Base-by-base conservation (phyloP, 441 rosid genomes). In the Macaranga tanarius region DNA sequence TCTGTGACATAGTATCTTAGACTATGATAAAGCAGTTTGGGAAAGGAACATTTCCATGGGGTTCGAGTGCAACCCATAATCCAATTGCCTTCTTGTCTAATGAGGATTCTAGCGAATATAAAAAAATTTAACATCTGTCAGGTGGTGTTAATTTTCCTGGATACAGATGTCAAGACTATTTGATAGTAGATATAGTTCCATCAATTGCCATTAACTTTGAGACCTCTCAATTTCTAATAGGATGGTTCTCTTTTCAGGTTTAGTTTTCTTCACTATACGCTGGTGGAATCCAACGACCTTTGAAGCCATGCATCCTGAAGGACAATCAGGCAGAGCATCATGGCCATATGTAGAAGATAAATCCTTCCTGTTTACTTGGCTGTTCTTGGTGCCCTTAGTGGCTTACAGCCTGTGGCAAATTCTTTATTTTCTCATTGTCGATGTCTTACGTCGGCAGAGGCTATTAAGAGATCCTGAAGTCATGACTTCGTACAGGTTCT, bases 261-360 rank as follows among this genome's bases (percentile, higher is more conserved):
- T 95, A n/a, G 97, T 92, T 59, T 90, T 95, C 86, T 95, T 95
- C 88, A 95, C 99, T 16, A 88, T 95, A 66, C 84, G 97, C 42
- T 95, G 99, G 98, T 95, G 98, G 98, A 92, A 92, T 81, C 99
- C 98, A 11, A 82, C 84, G 59, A 92, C 92, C 19, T 90, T 95
- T 70, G 95, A 84, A 61, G 99, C 94, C 65, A 92, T 95, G 97
- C 97, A 84, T 77, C 97, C 93, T 62, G 87, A 79, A 76, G 99
- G 97, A 79, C 84, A 82, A 23, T 80, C 86, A 68, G 82, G 68
- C 65, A 85, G 95, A 72, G 80, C 54, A 19, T 89, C 93, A 13
- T 92, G 98, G 97, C 98, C 97, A n/a, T 91, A 92, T 73, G 92
- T 86, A 11, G 97, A 92, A 84, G 96, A 87, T 76, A 87, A 85